Conservation (phyloP, 2,329 filamentous ascomycete genomes). For the Pestalotiopsis sp. region DNA sequence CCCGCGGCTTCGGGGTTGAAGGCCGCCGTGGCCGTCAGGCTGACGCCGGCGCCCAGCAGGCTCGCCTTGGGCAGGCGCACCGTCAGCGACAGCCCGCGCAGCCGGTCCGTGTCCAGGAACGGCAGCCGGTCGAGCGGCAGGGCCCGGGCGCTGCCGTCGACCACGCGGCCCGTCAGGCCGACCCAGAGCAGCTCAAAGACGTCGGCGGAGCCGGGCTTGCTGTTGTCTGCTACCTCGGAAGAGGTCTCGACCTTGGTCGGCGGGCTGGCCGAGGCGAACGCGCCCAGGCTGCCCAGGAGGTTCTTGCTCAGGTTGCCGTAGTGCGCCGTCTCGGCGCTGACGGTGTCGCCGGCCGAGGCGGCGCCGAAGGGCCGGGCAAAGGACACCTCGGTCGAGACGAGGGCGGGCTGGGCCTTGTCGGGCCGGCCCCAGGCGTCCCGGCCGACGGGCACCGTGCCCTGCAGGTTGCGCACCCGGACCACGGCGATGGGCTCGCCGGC, state of each 20-base stretch:
- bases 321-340: conserved; percentile 74
- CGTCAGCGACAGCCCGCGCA: conserved; percentile 54
- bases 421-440: conserved; percentile 70
- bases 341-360: conserved; percentile 60
- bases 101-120: conserved; percentile 37
- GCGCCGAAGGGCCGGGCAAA: conserved; percentile 59
- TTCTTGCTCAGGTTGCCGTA: conserved; percentile 74
- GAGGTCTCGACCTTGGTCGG: conserved; percentile 11
- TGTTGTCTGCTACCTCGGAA: conserved; percentile 17
- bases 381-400: conserved; percentile 62
- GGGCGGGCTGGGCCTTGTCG: conserved; percentile 61
- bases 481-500: conserved; percentile 51
- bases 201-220: conserved; percentile 25
- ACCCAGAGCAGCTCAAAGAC: conserved; percentile 41
- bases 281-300: conserved; percentile 52
- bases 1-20: conserved; percentile 36
- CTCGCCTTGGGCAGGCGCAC: conserved; percentile 70
- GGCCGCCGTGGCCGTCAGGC: conserved; percentile 49
- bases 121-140: conserved; percentile 32
- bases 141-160: conserved; percentile 34
- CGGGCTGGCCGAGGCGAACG: conserved; percentile 19
- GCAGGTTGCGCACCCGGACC: conserved; percentile 66
- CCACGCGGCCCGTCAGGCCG: conserved; percentile 37
- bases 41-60: conserved; percentile 64
- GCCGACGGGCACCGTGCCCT: conserved; percentile 57